Conservation (phyloP, 306 rosid species). For the Malus fusca region DNA sequence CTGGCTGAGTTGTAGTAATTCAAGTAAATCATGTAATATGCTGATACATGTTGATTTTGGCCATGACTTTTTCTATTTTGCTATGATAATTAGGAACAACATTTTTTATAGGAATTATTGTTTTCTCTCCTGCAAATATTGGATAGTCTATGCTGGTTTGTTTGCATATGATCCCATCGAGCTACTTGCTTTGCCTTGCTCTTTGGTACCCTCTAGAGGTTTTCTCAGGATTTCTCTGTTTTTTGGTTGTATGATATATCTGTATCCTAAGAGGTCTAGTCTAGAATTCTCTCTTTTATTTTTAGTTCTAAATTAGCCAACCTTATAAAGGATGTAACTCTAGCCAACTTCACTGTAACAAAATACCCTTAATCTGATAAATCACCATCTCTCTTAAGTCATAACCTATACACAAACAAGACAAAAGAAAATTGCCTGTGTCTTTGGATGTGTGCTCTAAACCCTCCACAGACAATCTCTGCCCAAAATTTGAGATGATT, state of each 20-base stretch:
- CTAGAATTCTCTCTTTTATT: background rate
- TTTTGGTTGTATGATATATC: background rate
- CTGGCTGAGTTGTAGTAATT: slow-evolving; percentile 10
- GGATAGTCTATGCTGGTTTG: slow-evolving; percentile 6
- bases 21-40: slow-evolving; percentile 19
- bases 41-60: slow-evolving; percentile 12
- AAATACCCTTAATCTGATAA: background rate
- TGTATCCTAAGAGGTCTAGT: background rate
- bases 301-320: background rate
- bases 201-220: background rate
- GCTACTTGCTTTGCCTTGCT: background rate
- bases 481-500: background rate
- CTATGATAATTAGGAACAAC: slow-evolving; percentile 1
- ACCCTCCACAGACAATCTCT: background rate
- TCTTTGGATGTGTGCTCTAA: background rate
- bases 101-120: slow-evolving; percentile 2
- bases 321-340: background rate
- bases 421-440: background rate
- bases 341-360: background rate
- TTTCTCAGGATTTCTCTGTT: background rate
- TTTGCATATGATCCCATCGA: background rate
- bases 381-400: background rate
- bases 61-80: background rate
- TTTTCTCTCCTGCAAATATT: background rate
- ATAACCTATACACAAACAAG: background rate